Percentiles rank a stretch among this genome's conserved stretches.
These are phyloP conservation scores for Aspergillus nanangensis DNA, from an alignment of 495 filamentous ascomycete species.

Conservation along the genomic window DNA sequence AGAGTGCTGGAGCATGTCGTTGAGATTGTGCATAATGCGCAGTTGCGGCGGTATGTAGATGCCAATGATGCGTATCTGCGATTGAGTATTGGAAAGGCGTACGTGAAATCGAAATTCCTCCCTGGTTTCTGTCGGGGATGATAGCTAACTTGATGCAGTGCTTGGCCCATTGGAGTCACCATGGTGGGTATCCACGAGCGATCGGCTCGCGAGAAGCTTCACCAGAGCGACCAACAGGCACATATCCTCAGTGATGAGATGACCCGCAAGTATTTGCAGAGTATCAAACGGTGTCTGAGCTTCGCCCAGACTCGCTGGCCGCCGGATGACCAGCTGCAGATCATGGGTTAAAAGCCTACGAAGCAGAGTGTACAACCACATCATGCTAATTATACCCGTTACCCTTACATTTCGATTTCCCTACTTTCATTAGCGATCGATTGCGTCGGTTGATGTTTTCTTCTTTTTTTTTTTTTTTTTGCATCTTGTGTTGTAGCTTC, in stretches of 20 bases:
- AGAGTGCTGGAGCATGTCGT: conserved; percentile 76
- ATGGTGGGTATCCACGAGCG: conserved; percentile 99
- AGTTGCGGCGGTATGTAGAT: conserved; percentile 87
- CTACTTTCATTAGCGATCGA: no score
- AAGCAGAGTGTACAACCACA: conserved; percentile 1
- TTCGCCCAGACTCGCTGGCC: conserved; percentile 97
- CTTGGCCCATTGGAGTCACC: conserved; percentile 98
- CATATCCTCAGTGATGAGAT: conserved; percentile 97
- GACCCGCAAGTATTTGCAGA: conserved; percentile 93
- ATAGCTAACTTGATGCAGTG: conserved; percentile 35
- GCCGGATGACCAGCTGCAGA: conserved; percentile 83
- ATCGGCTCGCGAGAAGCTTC: conserved; percentile 88
- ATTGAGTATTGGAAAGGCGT: conserved; percentile 93
- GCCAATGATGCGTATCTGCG: conserved; percentile 93
- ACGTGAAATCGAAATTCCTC: no score
- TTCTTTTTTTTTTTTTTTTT: no score
- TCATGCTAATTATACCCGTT: conserved; percentile 3
- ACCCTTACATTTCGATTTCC: no score
- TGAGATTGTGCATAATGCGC: conserved; percentile 90
- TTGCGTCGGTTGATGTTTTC: no score
- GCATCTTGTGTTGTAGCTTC: no score
- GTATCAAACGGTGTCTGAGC: conserved; percentile 93
- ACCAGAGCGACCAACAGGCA: conserved; percentile 79
- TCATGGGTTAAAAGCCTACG: conserved; percentile 71
- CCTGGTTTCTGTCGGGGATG: not conserved